Base-by-base conservation (phyloP, 345 rosid genomes). In the Viola odorata region DNA sequence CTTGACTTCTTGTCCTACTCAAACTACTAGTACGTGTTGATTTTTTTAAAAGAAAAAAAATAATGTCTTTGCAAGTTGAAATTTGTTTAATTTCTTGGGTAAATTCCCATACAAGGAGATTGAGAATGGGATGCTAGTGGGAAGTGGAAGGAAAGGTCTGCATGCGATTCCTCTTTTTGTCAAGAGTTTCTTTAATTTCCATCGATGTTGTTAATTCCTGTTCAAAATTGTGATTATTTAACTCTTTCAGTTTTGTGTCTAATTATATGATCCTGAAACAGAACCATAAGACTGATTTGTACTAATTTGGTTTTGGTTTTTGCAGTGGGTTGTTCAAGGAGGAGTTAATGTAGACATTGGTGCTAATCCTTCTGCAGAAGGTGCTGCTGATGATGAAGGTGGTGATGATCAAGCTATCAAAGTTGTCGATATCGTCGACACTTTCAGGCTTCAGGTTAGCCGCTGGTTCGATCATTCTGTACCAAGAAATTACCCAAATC, bases 341-440 rank as follows among this genome's bases (percentile, higher is more conserved):
- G 77, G 96, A 0, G 42, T 91, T 0, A 80, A 84, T 66, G 87
- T 95, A 3, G 59, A 95, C 78, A 95, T 85, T 51, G 99, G 99
- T 64, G 99, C 99, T 45, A 95, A 95, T 72, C 98, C 98, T 40
- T 95, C 98, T 14, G 98, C 99, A n/a, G 99, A 91, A 65, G 98
- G 87, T n/a, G n/a, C n/a, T 54, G 91, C 37, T 2, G 89, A 60
- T 7, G 97, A 78, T 8, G 99, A 95, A 63, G 87, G 91, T 71
- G 96, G 86, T 66, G 98, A 95, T 79, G 96, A 95, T 70, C 78
- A 81, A 61, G 60, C 72, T 41, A 77, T 61, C 38, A 95, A 91
- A 84, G 96, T 91, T 50, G 96, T 95, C 13, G 97, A 95, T 83
- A 88, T 95, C 40, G 95, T 88, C 0, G 96, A 91, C 86, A 95